Base-by-base conservation (phyloP, 148 eudicot genomes). In the Camellia granthamiana region DNA sequence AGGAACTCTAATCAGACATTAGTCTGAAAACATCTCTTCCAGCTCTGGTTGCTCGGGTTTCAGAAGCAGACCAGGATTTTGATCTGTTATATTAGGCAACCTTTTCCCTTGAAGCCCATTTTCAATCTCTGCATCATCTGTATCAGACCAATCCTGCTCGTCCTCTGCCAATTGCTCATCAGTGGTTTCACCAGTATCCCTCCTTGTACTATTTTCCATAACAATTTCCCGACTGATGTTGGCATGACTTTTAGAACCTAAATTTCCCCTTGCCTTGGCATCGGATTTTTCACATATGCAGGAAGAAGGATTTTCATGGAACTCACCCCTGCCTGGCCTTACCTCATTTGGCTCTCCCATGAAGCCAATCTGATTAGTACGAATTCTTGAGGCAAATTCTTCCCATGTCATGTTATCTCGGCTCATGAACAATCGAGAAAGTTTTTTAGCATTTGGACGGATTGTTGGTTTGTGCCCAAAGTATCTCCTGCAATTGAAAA, bases 401-500 rank as follows among this genome's bases (percentile, higher is more conserved):
- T 83, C 90, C 97, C 95, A 91, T 13, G 85, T 81, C 89, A 89
- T 87, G 82, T 88, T 92, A 9, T 85, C 75, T 23, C 90, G 86
- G 79, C 83, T 82, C 85, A 87, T 23, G 79, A 93, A 90, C 52
- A 90, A 58, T 23, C 54, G 61, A 62, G 77, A 83, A 11, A 94
- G 86, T 63, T 86, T 93, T 83, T 91, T 94, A 42, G 94, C 89
- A 83, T 94, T 94, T 30, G 97, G 98, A 38, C 93, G 97, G 43
- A 94, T 90, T 58, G 97, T 94, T 77, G 89, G 91, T 86, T 91
- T 94, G 84, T 94, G 98, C 59, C 98, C 98, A 64, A 87, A 88
- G 85, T 92, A 94, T 86, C 97, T 87, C 93, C 98, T 94, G 83
- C 81, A 81, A 65, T 30, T 30, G 18, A 14, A 55, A 30, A 80